phyloP scores from a whole-genome alignment of 305 asterid genomes.

The Solanum hybrid region DNA sequence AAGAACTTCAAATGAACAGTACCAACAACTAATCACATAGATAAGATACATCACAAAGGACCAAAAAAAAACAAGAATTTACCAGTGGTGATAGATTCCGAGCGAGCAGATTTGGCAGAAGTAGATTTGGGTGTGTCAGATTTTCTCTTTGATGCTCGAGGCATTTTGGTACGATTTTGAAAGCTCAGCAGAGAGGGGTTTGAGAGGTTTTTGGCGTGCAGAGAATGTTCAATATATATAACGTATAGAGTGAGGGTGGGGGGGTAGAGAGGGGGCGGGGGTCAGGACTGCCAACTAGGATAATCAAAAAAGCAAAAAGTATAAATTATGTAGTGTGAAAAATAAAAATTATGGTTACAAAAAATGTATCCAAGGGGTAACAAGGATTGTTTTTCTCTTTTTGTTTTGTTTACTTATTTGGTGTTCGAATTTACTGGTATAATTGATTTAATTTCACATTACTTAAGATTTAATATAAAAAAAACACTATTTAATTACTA shows the following conservation, averaged over 20 bases:
- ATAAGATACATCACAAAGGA: neutral
- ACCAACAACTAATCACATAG: neutral
- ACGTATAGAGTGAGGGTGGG: neutral
- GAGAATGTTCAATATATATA: neutral
- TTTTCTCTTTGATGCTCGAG: conserved; percentile 55
- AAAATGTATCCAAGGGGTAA: neutral
- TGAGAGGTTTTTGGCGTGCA: neutral
- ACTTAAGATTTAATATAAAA: neutral
- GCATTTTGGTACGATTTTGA: conserved; percentile 16
- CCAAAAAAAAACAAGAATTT: neutral
- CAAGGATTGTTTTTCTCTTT: neutral
- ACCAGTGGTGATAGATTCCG: conserved; percentile 49
- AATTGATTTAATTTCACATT: neutral
- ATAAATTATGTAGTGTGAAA: neutral
- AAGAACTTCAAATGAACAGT: neutral
- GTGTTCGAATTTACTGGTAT: neutral
- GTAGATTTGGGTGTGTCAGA: conserved; percentile 30
- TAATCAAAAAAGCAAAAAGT: neutral
- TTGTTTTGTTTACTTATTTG: neutral
- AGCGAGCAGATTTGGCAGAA: conserved; percentile 30
- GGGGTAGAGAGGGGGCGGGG: neutral
- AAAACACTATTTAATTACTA: neutral
- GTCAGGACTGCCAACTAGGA: neutral
- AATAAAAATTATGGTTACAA: neutral
- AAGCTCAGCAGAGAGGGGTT: neutral